Conservation (phyloP, 148 eudicot species). For the Cornus suecica region DNA sequence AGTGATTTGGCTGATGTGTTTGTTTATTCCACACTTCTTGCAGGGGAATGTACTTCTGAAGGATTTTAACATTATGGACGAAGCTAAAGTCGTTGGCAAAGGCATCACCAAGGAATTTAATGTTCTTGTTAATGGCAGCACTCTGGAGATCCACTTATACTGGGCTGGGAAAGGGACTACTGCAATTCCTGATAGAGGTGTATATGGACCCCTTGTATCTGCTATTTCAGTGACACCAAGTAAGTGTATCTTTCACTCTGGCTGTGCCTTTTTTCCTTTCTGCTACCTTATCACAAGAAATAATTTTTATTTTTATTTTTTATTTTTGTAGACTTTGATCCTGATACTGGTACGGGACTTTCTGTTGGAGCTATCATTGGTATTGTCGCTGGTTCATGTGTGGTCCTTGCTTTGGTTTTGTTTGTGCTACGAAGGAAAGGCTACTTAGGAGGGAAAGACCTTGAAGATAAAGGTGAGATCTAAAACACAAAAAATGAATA, state of each 20-base stretch:
- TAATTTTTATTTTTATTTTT: too few relatives aligned
- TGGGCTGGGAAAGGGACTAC: constrained; percentile 93
- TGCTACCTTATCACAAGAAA: not conserved
- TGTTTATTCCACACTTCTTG: constrained; percentile 10
- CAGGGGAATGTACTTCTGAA: constrained; percentile 53
- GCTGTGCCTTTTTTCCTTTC: not conserved
- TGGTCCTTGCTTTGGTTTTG: constrained; percentile 31
- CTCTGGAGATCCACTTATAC: constrained; percentile 72
- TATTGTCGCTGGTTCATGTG: constrained; percentile 48
- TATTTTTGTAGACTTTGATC: constrained; percentile 49
- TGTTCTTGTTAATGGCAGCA: constrained; percentile 57
- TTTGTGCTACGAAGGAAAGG: constrained; percentile 41
- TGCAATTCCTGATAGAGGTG: constrained; percentile 56
- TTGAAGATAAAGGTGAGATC: constrained; percentile 39
- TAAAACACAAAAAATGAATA: not conserved
- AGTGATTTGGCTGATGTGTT: too few relatives aligned
- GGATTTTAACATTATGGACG: constrained; percentile 59
- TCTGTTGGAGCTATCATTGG: constrained; percentile 65
- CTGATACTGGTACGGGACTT: constrained; percentile 31
- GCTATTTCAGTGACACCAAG: constrained; percentile 87
- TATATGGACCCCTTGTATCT: constrained; percentile 89
- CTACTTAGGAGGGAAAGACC: constrained; percentile 44
- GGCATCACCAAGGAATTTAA: constrained; percentile 33
- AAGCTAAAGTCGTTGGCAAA: constrained; percentile 64
- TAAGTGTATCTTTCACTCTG: constrained; percentile 27